Evolutionary conservation across 1,284 basidiomycete species (phyloP).

Genomic region (Kalmanozyma brasiliensis): DNA sequence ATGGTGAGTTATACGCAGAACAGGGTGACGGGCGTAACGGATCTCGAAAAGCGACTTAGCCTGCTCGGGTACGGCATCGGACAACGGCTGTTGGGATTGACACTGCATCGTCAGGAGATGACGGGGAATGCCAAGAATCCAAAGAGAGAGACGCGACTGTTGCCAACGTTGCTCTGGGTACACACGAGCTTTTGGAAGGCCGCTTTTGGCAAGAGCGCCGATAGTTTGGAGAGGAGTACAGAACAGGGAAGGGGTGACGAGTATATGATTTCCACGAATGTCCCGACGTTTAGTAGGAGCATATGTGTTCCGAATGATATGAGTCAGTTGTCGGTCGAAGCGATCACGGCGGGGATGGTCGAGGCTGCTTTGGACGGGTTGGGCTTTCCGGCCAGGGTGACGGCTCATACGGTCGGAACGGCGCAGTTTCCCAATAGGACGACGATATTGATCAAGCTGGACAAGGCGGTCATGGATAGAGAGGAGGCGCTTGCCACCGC

Average conservation of each 20-base stretch:
- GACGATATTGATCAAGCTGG: slow-evolving; percentile 67
- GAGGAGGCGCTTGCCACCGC: slow-evolving; percentile 54
- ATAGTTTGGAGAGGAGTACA: slow-evolving; percentile 92
- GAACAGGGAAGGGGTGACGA: slow-evolving; percentile 85
- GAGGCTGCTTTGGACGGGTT: slow-evolving; percentile 96
- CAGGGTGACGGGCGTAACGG: slow-evolving; percentile 90
- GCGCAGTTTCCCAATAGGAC: slow-evolving; percentile 76
- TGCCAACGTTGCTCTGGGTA: slow-evolving; percentile 63
- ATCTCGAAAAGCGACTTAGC: slow-evolving; percentile 75
- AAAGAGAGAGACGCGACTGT: slow-evolving; percentile 60
- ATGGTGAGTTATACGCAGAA: slow-evolving; percentile 82
- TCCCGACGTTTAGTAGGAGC: slow-evolving; percentile 86
- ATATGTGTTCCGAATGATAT: slow-evolving; percentile 95
- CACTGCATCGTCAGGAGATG: slow-evolving; percentile 55
- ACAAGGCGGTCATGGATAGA: slow-evolving; percentile 61
- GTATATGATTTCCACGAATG: slow-evolving; percentile 99
- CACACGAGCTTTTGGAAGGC: slow-evolving; percentile 84
- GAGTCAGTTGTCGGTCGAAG: slow-evolving; percentile 92
- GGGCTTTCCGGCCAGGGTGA: slow-evolving; percentile 94
- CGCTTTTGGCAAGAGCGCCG: slow-evolving; percentile 90
- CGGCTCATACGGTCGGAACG: slow-evolving; percentile 90
- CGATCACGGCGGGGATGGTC: slow-evolving; percentile 94
- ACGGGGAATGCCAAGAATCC: slow-evolving; percentile 55
- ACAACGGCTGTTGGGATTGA: slow-evolving; percentile 45
- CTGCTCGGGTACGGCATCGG: slow-evolving; percentile 62